These are phyloP conservation scores for Tolypocladium paradoxum DNA, from an alignment of 2,329 filamentous ascomycete genomes.

Conservation along the genomic window DNA sequence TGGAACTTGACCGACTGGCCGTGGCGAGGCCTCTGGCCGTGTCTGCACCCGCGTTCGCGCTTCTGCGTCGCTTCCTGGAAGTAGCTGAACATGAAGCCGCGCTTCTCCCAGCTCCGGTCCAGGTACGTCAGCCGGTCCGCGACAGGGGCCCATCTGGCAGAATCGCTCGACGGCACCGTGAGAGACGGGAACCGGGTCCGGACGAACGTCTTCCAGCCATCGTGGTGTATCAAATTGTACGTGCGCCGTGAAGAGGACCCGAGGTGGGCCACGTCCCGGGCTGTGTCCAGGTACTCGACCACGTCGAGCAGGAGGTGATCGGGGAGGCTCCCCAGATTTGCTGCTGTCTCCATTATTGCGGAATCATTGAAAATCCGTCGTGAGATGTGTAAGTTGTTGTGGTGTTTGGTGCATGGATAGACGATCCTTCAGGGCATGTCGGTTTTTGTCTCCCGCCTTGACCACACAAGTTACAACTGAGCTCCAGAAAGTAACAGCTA, in stretches of 20 bases:
- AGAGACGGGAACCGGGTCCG: constrained; percentile 32
- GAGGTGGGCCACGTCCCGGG: constrained; percentile 34
- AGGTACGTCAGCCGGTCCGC: constrained; percentile 38
- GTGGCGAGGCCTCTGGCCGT: constrained; percentile 12
- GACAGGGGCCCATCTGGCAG: constrained; percentile 23
- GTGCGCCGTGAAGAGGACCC: constrained; percentile 27
- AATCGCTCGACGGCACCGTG: constrained; percentile 15
- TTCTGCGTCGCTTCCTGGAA: constrained; percentile 11
- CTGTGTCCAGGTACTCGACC: constrained; percentile 34
- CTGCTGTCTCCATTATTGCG: constrained; percentile 10
- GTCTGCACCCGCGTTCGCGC: constrained; percentile 1
- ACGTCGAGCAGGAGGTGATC: constrained; percentile 40
- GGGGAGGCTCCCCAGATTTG: constrained; percentile 31
- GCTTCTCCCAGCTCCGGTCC: constrained; percentile 41
- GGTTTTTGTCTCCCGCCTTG: neutral
- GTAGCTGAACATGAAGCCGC: constrained; percentile 26
- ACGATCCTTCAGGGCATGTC: neutral
- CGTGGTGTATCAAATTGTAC: constrained; percentile 24
- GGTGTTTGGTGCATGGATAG: neutral
- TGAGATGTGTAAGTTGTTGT: neutral
- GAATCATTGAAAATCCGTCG: neutral
- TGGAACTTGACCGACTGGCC: constrained; percentile 30
- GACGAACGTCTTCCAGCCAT: constrained; percentile 41
- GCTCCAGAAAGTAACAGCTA: neutral
- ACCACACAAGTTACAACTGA: neutral